Evolutionary conservation across 179 eudicot species (phyloP).

Genomic region (Silene noctiflora): DNA sequence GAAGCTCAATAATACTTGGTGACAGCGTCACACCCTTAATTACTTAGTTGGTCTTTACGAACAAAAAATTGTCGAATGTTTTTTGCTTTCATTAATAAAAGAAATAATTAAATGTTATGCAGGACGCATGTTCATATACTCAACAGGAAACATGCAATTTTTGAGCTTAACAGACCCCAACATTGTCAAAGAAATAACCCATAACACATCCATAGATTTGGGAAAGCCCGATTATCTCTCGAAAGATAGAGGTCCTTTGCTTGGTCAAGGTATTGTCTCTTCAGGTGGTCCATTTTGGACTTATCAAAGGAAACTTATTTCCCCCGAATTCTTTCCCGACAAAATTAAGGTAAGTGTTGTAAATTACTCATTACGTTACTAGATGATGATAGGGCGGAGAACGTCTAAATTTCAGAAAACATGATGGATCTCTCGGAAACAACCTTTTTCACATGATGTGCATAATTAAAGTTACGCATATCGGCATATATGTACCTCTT

Average conservation of each 20-base stretch:
- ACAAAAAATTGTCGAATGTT: too few species aligned
- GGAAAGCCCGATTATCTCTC: conserved; percentile 33
- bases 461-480: too few species aligned
- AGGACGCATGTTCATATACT: conserved; percentile 30
- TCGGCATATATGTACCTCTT: too few species aligned
- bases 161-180: conserved; percentile 32
- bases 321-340: conserved; percentile 31
- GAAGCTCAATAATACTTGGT: too few species aligned
- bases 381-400: too few species aligned
- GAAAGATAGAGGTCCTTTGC: conserved; percentile 32
- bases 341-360: conserved; percentile 25
- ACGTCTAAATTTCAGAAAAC: too few species aligned
- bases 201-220: conserved; percentile 20
- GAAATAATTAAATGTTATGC: conserved; percentile 1
- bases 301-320: conserved; percentile 30
- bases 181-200: conserved; percentile 26
- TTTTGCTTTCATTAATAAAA: too few species aligned
- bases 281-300: conserved; percentile 30
- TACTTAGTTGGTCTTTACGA: too few species aligned
- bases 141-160: conserved; percentile 33
- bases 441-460: too few species aligned
- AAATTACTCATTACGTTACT: too few species aligned
- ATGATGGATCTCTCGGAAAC: too few species aligned
- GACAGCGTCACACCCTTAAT: too few species aligned
- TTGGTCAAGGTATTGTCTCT: conserved; percentile 28